Evolutionary conservation across 306 rosid species (phyloP), one percentile per base, ranked within the genome.

Genomic region (Trifolium fragiferum): DNA sequence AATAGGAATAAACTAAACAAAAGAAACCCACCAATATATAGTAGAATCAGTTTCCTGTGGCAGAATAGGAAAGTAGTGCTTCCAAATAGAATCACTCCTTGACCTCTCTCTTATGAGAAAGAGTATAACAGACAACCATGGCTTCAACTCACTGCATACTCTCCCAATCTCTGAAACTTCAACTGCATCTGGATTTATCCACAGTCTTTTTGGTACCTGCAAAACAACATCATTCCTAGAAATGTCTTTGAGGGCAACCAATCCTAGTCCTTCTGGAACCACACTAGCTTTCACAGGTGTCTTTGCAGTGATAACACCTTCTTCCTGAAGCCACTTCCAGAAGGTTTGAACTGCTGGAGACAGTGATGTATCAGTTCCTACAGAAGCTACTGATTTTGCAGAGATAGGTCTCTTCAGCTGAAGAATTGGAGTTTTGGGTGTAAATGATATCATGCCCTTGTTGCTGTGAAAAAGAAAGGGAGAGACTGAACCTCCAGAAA

Each of bases 161-260:
- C 74, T 82, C 37, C 97, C 97, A 72, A 94, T 88, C 72, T 91
- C 97, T 3, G 98, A 91, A 53, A 87, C 88, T 5, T 91, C 87
- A 15, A 94, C 97, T 4, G 96, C 89, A 74, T 91, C 98, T 2
- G 97, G 98, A 81, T 91, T 91, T 23, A 94, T 91, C 98, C 98
- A 94, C 0, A 94, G 73, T 76, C 96, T 87, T 85, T 88, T 91
- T 1, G 98, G 98, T 0, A 94, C 93, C 90, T 94, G 93, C 84
- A 94, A 76, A 72, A 94, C 92, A 46, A 91, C 97, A 72, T 91
- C 92, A 82, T 91, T 91, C 71, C 89, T 76, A 5, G 87, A 69
- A 10, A 94, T 84, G 75, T 94, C 89, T 51, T 73, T 84, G 74
- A 70, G 80, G 3, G 98, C 92, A 25, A 89, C 81, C 4, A 94